Conservation (phyloP, 2,329 filamentous ascomycete species). For the Fusarium sp. region DNA sequence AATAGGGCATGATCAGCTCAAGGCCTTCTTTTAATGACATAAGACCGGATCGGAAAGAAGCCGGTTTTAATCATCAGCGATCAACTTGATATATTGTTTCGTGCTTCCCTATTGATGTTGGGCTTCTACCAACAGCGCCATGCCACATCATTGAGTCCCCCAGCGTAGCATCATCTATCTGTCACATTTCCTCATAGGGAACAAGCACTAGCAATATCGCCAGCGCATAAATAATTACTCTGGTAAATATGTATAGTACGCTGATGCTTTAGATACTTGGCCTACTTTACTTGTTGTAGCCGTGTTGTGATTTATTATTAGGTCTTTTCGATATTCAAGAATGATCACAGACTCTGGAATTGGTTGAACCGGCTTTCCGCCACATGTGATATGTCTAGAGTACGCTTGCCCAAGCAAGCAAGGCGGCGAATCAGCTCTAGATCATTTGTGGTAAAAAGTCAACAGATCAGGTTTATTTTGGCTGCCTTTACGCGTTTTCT, state of each 20-base stretch:
- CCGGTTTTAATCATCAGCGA: background rate
- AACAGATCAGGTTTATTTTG: conserved; percentile 25
- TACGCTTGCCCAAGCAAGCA: conserved; percentile 22
- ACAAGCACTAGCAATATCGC: conserved; percentile 10
- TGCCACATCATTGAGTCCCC: conserved; percentile 41
- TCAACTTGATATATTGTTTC: conserved; percentile 17
- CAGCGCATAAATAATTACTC: conserved; percentile 21
- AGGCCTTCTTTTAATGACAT: background rate
- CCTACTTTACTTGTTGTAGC: conserved; percentile 9
- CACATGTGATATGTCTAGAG: conserved; percentile 5
- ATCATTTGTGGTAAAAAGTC: conserved; percentile 30
- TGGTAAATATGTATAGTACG: background rate
- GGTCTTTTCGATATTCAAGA: background rate
- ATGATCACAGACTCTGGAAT: conserved; percentile 21
- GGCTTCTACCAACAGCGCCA: conserved; percentile 33
- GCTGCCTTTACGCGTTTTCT: conserved; percentile 23
- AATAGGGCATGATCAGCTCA: background rate
- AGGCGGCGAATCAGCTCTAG: conserved; percentile 25
- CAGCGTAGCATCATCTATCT: conserved; percentile 25
- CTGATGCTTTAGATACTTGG: background rate
- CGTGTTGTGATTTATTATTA: background rate
- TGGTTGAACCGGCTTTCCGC: conserved; percentile 33
- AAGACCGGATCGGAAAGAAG: conserved; percentile 1
- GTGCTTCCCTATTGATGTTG: conserved; percentile 3
- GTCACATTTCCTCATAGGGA: conserved; percentile 20